phyloP scores from a whole-genome alignment of 2,329 filamentous ascomycete species.

The Drechslerella coelobrocha region DNA sequence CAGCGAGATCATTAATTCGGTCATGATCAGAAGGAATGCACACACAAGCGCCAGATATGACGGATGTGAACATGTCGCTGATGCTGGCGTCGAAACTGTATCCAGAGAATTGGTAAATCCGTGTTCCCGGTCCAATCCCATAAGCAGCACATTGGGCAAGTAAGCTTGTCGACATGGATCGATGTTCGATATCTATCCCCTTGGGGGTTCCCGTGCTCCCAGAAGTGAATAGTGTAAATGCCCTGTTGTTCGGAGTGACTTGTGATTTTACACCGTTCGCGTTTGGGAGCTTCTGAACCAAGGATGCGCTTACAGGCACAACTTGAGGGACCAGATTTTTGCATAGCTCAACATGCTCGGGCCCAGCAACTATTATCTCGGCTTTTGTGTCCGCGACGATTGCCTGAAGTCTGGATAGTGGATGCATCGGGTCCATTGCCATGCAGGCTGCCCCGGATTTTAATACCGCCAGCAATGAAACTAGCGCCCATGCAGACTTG shows the following conservation, averaged over 20 bases:
- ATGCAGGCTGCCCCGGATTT: conserved; percentile 63
- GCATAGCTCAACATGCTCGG: conserved; percentile 19
- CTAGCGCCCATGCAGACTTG: conserved; percentile 62
- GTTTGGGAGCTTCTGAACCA: conserved; percentile 1
- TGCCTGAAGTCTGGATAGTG: conserved; percentile 60
- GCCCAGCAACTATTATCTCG: conserved; percentile 54
- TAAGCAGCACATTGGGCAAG: conserved; percentile 60
- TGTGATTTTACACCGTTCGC: conserved; percentile 12
- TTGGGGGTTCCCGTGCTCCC: conserved; percentile 71
- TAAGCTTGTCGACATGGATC: conserved; percentile 62
- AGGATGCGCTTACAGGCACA: conserved; percentile 26
- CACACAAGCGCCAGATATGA: conserved; percentile 63
- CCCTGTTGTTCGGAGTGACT: conserved; percentile 57
- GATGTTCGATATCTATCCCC: conserved; percentile 66
- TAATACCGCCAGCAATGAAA: conserved; percentile 62
- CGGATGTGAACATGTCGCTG: conserved; percentile 65
- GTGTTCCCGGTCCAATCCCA: conserved; percentile 60
- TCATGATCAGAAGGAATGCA: conserved; percentile 66
- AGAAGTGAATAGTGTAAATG: conserved; percentile 70
- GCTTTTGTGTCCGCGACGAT: conserved; percentile 61
- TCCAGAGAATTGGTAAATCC: conserved; percentile 63
- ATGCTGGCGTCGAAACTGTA: conserved; percentile 67
- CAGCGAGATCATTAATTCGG: conserved; percentile 63
- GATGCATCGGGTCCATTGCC: conserved; percentile 62
- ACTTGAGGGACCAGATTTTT: background rate